These are phyloP conservation scores for Clathrus columnatus DNA, from an alignment of 768 basidiomycete genomes.

Conservation along the genomic window DNA sequence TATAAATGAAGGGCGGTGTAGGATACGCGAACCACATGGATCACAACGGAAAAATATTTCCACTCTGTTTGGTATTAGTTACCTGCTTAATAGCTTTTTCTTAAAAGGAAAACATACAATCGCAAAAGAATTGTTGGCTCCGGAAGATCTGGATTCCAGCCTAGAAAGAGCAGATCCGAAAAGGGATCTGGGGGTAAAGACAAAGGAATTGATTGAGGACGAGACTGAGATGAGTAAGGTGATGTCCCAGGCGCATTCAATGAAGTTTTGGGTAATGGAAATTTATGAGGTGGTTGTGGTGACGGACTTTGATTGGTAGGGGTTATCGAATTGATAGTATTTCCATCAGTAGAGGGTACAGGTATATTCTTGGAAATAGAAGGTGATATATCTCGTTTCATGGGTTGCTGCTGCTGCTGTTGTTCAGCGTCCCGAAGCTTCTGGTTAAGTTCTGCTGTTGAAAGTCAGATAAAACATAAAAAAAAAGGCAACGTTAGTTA, in stretches of 20 bases:
- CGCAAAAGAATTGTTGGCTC: conserved; percentile 65
- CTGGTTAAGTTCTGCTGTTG: conserved; percentile 34
- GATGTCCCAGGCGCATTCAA: not conserved
- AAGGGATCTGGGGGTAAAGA: conserved; percentile 4
- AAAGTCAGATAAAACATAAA: conserved; percentile 1
- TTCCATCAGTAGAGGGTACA: no score
- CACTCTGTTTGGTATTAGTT: conserved; percentile 41
- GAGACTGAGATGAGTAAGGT: not conserved
- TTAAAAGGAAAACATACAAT: conserved; percentile 42
- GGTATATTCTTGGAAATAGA: no score
- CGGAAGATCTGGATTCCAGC: conserved; percentile 82
- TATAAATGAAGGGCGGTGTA: conserved; percentile 75
- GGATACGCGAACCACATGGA: conserved; percentile 75
- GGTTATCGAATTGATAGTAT: no score
- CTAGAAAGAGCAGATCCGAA: conserved; percentile 60
- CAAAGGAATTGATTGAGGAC: conserved; percentile 38
- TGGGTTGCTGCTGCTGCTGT: no score
- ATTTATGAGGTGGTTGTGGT: conserved; percentile 12
- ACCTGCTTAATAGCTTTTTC: conserved; percentile 3
- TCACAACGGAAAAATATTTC: conserved; percentile 85
- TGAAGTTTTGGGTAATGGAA: conserved; percentile 17
- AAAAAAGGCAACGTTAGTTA: not conserved
- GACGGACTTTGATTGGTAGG: conserved; percentile 2
- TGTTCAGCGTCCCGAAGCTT: conserved; percentile 32
- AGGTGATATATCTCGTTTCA: no score